Percentiles rank a stretch among this genome's conserved stretches.
Evolutionary conservation across 2,329 filamentous ascomycete species (phyloP).

Genomic region (Phyllosticta citriasiana): DNA sequence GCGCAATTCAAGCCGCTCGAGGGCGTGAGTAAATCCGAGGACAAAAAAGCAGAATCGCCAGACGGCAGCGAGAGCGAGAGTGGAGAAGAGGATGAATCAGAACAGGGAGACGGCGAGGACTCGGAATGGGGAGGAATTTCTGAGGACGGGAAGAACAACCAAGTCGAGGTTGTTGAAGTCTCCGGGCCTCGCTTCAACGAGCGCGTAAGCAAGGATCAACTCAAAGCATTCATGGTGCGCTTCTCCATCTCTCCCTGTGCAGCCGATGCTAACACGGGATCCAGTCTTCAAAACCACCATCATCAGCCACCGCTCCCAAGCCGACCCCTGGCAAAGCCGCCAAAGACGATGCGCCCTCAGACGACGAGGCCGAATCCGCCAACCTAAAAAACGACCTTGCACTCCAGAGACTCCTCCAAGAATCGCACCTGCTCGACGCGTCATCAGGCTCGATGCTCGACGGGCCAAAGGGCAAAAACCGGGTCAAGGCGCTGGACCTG

Average conservation of each 20-base stretch:
- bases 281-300: constrained; percentile 42
- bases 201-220: constrained; percentile 46
- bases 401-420: constrained; percentile 77
- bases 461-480: constrained; percentile 53
- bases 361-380: constrained; percentile 46
- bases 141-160: constrained; percentile 34
- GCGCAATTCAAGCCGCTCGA: constrained; percentile 70
- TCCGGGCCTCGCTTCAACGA: constrained; percentile 20
- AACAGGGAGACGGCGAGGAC: constrained; percentile 19
- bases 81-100: constrained; percentile 18
- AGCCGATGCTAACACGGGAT: constrained; percentile 17
- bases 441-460: constrained; percentile 42
- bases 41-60: not conserved
- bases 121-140: constrained; percentile 54
- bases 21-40: constrained; percentile 21
- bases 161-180: constrained; percentile 37
- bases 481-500: constrained; percentile 74
- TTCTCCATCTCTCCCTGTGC: not conserved
- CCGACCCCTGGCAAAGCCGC: constrained; percentile 12
- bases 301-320: constrained; percentile 19
- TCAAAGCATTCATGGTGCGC: constrained; percentile 68
- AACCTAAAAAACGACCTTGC: constrained; percentile 88
- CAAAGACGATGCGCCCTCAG: constrained; percentile 45
- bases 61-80: constrained; percentile 14
- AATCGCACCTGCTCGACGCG: constrained; percentile 75